Percentiles rank a stretch among this genome's conserved stretches.
Evolutionary conservation across 2,329 filamentous ascomycete genomes (phyloP).

Genomic region (Nigrograna mackinnonii): DNA sequence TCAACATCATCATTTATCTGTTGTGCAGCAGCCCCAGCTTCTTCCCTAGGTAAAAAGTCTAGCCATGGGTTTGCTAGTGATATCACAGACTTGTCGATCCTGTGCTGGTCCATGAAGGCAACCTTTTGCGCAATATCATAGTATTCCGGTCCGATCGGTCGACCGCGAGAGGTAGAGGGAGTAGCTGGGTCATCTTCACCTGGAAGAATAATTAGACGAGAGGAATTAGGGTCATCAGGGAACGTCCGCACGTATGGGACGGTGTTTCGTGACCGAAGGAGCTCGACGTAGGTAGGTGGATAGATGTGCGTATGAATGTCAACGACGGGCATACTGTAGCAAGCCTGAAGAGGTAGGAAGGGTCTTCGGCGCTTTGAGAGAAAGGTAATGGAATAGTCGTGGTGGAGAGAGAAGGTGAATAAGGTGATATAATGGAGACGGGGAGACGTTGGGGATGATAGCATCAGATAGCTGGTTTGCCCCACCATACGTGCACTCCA

Average conservation of each 20-base stretch:
- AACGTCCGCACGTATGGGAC: slow-evolving; percentile 76
- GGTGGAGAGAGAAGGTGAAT: too few relatives aligned
- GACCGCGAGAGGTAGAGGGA: slow-evolving; percentile 63
- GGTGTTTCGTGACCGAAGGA: slow-evolving; percentile 58
- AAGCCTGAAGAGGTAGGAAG: too few relatives aligned
- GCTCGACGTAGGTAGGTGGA: slow-evolving; percentile 61
- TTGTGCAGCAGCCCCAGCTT: slow-evolving; percentile 66
- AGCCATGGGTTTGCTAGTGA: slow-evolving; percentile 94
- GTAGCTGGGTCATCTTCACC: slow-evolving; percentile 58
- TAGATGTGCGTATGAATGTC: slow-evolving; percentile 69
- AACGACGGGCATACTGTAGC: slow-evolving; percentile 50
- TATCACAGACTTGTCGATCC: slow-evolving; percentile 81
- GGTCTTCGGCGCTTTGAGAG: too few relatives aligned
- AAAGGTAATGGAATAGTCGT: too few relatives aligned
- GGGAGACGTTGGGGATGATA: too few relatives aligned
- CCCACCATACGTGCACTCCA: too few relatives aligned
- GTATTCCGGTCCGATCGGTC: slow-evolving; percentile 83
- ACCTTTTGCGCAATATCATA: slow-evolving; percentile 80
- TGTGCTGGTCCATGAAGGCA: slow-evolving; percentile 83
- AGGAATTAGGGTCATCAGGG: slow-evolving; percentile 53
- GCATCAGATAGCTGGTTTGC: too few relatives aligned
- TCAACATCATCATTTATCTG: slow-evolving; percentile 80
- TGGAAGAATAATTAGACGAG: slow-evolving; percentile 69
- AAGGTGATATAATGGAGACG: too few relatives aligned
- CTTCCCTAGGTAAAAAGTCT: slow-evolving; percentile 71